phyloP scores from a whole-genome alignment of 2,329 filamentous ascomycete genomes.

The Xylaria sp. region DNA sequence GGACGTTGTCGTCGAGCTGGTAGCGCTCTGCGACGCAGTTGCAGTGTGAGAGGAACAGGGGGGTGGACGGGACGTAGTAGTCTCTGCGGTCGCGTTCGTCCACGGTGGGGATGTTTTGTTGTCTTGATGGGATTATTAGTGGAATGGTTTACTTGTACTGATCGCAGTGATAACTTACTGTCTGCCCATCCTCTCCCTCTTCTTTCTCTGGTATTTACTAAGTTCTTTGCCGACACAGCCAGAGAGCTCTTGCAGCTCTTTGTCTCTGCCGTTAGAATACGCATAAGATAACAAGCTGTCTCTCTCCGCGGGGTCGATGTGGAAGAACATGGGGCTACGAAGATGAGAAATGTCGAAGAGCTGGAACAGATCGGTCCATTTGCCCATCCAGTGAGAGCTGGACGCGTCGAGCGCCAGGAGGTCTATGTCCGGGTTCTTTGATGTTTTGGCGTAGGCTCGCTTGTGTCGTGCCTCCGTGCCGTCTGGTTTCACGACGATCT shows the following conservation, averaged over 20 bases:
- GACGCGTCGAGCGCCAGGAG: constrained; percentile 64
- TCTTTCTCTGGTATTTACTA: constrained; percentile 74
- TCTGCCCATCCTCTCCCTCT: constrained; percentile 39
- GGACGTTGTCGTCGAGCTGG: constrained; percentile 47
- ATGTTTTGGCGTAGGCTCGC: constrained; percentile 26
- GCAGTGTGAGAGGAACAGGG: constrained; percentile 60
- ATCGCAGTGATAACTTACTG: constrained; percentile 34
- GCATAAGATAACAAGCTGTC: constrained; percentile 68
- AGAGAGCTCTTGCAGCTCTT: constrained; percentile 63
- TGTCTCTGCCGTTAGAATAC: constrained; percentile 53
- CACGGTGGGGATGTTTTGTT: constrained; percentile 46
- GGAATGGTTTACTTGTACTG: background rate
- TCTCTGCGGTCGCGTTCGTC: constrained; percentile 64
- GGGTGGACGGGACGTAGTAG: constrained; percentile 60
- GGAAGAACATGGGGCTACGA: constrained; percentile 77
- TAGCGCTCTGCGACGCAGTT: constrained; percentile 53
- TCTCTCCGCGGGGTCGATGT: constrained; percentile 69
- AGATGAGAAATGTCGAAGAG: constrained; percentile 66
- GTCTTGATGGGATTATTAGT: constrained; percentile 30
- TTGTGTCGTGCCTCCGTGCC: constrained; percentile 32
- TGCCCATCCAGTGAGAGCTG: constrained; percentile 59
- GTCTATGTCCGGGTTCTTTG: constrained; percentile 23
- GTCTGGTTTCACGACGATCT: constrained; percentile 53
- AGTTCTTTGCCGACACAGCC: constrained; percentile 74
- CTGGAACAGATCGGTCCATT: constrained; percentile 66